Evolutionary conservation across 179 eudicot genomes (phyloP), one percentile per base, ranked within the genome.

Genomic region (Amaranthus tricolor): DNA sequence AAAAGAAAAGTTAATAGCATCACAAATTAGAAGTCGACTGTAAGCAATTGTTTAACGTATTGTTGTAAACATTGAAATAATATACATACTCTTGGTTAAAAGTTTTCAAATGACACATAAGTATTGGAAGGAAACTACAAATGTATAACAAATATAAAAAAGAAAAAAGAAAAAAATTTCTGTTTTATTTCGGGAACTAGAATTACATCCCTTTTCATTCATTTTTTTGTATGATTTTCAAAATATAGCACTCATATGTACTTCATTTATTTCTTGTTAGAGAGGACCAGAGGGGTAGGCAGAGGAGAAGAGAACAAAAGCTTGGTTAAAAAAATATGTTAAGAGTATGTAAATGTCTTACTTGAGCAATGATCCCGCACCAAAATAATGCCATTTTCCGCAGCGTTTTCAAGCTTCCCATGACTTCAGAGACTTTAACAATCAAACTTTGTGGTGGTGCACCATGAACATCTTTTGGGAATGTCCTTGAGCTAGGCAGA

Each of bases 391-490:
- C 90, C 96, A 94, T 92, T 81, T 92, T 92, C 75, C 81, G 84
- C 72, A 92, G 71, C 50, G 94, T 86, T 80, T 85, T 94, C 62
- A 94, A 85, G 86, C 90, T 90, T 78, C 98, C 97, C 80, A 90
- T 83, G 72, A 90, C 93, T 87, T 92, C 98, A 84, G 98, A 80
- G 70, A 94, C 82, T 81, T 86, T 85, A 74, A 86, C 89, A 77
- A 92, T 77, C 86, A 94, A 82, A 84, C 94, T 85, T 44, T 89
- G 89, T 51, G 89, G 86, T 17, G 97, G 94, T 78, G 92, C 91
- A 71, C 91, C 97, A 84, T 90, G 97, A 71, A 94, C 87, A 61
- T 94, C 98, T 84, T 88, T 90, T 14, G 87, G 82, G 79, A 92
- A 84, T 69, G 85, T 81, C 55, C 89, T 65, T 24, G 80, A 62